Evolutionary conservation across 2,329 filamentous ascomycete genomes (phyloP).

Genomic region (Aspergillus brunneoviolaceus): DNA sequence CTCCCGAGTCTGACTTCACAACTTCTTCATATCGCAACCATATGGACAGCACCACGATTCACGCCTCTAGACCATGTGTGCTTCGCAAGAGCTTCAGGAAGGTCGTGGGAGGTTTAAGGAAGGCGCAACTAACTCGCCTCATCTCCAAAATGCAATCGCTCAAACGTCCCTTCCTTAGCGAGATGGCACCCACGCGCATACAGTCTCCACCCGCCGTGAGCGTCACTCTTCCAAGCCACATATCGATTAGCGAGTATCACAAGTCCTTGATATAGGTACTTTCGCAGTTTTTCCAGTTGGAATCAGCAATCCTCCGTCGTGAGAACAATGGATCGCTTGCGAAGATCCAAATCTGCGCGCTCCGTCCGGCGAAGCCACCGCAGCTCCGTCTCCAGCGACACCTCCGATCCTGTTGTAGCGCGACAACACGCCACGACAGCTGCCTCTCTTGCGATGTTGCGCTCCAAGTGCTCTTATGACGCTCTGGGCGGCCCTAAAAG

Average conservation of each 20-base stretch:
- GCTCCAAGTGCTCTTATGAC: conserved; percentile 33
- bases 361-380: conserved; percentile 35
- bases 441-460: conserved; percentile 44
- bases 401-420: conserved; percentile 31
- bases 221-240: not conserved
- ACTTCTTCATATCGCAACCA: no score
- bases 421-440: conserved; percentile 42
- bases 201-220: not conserved
- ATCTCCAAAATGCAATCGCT: not conserved
- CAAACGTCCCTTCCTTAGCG: not conserved
- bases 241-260: not conserved
- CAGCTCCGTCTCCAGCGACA: conserved; percentile 22
- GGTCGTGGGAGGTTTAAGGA: not conserved
- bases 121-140: not conserved
- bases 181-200: not conserved
- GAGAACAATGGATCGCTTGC: conserved; percentile 30
- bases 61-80: no score
- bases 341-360: conserved; percentile 40
- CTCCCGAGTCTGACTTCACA: no score
- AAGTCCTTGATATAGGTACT: not conserved
- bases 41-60: no score
- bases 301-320: not conserved
- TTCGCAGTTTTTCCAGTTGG: conserved; percentile 10
- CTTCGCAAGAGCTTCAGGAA: no score
- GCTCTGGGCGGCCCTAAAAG: conserved; percentile 29